Conservation (phyloP, 1,284 basidiomycete genomes). For the Fomitopsis pinicola region DNA sequence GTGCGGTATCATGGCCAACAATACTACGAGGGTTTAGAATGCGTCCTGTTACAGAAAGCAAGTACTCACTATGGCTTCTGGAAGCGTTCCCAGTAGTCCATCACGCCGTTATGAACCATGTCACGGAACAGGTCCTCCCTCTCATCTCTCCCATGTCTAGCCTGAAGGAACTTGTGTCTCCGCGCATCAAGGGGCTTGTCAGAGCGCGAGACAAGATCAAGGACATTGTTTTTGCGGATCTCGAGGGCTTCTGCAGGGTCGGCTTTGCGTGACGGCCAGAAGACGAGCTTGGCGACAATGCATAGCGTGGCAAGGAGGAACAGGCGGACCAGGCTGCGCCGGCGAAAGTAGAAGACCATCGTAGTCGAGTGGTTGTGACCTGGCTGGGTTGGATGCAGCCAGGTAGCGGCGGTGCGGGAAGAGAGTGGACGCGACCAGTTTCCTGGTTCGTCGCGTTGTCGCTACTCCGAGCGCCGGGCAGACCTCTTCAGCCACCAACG, state of each 20-base stretch:
- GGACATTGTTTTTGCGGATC: constrained; percentile 76
- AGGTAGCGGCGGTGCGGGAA: neutral
- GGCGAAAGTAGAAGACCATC: constrained; percentile 32
- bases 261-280: constrained; percentile 37
- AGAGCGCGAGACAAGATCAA: constrained; percentile 80
- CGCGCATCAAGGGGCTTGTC: constrained; percentile 85
- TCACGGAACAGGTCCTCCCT: constrained; percentile 75
- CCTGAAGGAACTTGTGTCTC: constrained; percentile 83
- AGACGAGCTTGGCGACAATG: constrained; percentile 37
- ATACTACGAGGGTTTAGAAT: constrained; percentile 47
- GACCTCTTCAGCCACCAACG: too few species aligned
- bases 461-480: too few species aligned
- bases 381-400: neutral
- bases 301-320: constrained; percentile 28
- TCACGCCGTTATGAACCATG: constrained; percentile 70
- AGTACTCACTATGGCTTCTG: constrained; percentile 79
- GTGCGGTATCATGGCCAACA: constrained; percentile 72
- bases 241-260: constrained; percentile 37
- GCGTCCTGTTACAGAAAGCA: neutral
- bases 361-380: neutral
- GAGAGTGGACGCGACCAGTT: neutral
- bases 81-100: constrained; percentile 88
- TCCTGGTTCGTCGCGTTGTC: neutral
- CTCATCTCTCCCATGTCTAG: constrained; percentile 80
- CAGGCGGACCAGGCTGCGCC: constrained; percentile 33